phyloP scores from a whole-genome alignment of 2,329 filamentous ascomycete species.

The Epichloe amarillans region DNA sequence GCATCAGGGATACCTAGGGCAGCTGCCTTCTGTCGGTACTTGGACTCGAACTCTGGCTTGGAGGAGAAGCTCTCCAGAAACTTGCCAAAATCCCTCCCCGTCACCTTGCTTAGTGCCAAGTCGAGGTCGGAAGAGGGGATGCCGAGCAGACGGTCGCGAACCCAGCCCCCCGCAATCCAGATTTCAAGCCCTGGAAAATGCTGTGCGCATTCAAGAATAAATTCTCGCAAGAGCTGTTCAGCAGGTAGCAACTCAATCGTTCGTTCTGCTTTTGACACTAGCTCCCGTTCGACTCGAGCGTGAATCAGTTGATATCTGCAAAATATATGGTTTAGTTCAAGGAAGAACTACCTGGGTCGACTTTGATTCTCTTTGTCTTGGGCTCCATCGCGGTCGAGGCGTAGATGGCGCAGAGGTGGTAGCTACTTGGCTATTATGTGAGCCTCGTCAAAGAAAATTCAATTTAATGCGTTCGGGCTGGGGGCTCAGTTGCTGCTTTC shows the following conservation, averaged over 20 bases:
- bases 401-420: too few species aligned
- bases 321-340: too few species aligned
- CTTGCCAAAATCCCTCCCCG: slow-evolving; percentile 7
- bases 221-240: slow-evolving; percentile 5
- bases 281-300: too few species aligned
- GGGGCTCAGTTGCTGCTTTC: too few species aligned
- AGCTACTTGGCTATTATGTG: too few species aligned
- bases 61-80: slow-evolving; percentile 6
- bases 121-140: slow-evolving; percentile 9
- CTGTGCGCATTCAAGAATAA: slow-evolving; percentile 6
- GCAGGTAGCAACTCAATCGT: background rate
- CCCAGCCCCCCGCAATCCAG: slow-evolving; percentile 11
- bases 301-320: too few species aligned
- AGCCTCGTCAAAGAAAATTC: too few species aligned
- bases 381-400: too few species aligned
- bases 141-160: slow-evolving; percentile 9
- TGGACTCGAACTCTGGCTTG: slow-evolving; percentile 1
- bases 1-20: slow-evolving; percentile 4
- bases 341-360: too few species aligned
- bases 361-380: too few species aligned
- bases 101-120: slow-evolving; percentile 7
- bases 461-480: too few species aligned
- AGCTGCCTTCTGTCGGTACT: slow-evolving; percentile 1
- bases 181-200: slow-evolving; percentile 8
- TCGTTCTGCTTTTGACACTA: too few species aligned